A percentile compares a stretch with the other conserved stretches of the same genome.
Conservation (phyloP, 75 land plant species). For the Pinus taeda region DNA sequence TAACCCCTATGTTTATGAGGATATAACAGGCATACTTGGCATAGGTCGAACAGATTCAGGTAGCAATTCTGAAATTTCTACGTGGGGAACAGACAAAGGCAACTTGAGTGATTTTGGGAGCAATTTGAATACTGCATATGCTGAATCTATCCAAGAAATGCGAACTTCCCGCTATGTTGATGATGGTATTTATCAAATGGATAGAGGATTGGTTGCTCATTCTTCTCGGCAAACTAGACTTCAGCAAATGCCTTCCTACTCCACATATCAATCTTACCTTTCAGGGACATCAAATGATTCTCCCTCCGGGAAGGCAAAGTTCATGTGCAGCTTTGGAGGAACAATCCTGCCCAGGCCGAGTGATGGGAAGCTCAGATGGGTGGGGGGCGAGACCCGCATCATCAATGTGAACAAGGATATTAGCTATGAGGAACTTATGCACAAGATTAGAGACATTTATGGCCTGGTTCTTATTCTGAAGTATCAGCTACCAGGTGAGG, state of each 20-base stretch:
- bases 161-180: not conserved
- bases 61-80: conserved; percentile 40
- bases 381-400: conserved; percentile 79
- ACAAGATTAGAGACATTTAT: conserved; percentile 52
- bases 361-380: conserved; percentile 88
- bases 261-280: not conserved
- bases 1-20: conserved; percentile 33
- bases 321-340: conserved; percentile 82
- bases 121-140: conserved; percentile 10
- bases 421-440: conserved; percentile 53
- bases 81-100: conserved; percentile 21
- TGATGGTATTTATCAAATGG: conserved; percentile 7
- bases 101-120: conserved; percentile 30
- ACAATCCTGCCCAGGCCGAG: conserved; percentile 77
- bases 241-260: not conserved
- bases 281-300: conserved; percentile 42
- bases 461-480: conserved; percentile 59
- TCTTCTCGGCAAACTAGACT: not conserved
- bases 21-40: conserved; percentile 43
- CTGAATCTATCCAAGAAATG: not conserved
- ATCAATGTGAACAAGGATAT: conserved; percentile 48
- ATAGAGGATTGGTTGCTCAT: not conserved
- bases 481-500: conserved; percentile 95
- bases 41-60: conserved; percentile 37
- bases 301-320: conserved; percentile 38